Conservation (phyloP, 2,329 filamentous ascomycete species). For the Coleophoma crateriformis region DNA sequence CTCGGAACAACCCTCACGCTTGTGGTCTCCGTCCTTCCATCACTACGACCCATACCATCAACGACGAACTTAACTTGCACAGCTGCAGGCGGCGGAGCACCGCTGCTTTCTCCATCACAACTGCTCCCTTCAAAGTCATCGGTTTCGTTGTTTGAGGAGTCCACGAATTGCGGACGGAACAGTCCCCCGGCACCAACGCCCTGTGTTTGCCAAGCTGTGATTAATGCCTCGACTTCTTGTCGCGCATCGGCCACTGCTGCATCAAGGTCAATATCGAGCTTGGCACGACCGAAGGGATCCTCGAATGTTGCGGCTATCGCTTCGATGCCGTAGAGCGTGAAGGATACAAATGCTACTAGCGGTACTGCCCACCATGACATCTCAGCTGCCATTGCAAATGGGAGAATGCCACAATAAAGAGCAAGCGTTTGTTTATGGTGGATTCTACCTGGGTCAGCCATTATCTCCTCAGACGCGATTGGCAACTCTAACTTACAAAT, state of each 20-base stretch:
- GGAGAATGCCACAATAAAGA: constrained; percentile 53
- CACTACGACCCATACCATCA: neutral
- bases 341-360: constrained; percentile 53
- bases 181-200: constrained; percentile 15
- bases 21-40: neutral
- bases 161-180: constrained; percentile 12
- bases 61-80: neutral
- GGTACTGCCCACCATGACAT: constrained; percentile 58
- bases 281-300: constrained; percentile 61
- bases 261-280: constrained; percentile 65
- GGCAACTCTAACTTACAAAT: constrained; percentile 29
- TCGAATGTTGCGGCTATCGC: constrained; percentile 47
- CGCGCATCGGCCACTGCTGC: constrained; percentile 56
- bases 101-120: neutral
- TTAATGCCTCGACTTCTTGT: constrained; percentile 49
- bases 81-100: neutral
- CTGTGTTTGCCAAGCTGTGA: constrained; percentile 47
- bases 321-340: constrained; percentile 60
- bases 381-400: constrained; percentile 57
- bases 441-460: constrained; percentile 36
- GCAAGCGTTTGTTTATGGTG: constrained; percentile 60
- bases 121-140: neutral
- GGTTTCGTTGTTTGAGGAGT: neutral
- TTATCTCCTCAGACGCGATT: neutral
- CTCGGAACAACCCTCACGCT: neutral